Percentiles rank a stretch among this genome's conserved stretches.
Evolutionary conservation across 768 basidiomycete genomes (phyloP).

Genomic region (Boletus eberwhitei): DNA sequence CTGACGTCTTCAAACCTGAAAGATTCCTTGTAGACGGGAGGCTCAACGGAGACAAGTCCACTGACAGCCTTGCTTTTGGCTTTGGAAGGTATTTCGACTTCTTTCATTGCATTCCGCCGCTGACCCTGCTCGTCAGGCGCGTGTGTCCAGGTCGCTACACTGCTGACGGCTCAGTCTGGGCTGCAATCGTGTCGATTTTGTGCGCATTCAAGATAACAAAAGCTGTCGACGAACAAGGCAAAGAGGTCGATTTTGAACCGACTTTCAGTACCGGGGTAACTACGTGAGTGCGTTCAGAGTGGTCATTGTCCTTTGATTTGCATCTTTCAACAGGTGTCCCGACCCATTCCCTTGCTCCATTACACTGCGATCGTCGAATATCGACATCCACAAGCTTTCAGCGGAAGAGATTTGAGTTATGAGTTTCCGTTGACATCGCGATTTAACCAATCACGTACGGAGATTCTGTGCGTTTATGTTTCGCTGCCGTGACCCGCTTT

Average conservation of each 20-base stretch:
- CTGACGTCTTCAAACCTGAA: constrained; percentile 31
- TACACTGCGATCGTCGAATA: not conserved
- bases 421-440: not conserved
- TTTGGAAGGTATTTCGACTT: constrained; percentile 21
- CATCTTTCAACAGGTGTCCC: constrained; percentile 5
- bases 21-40: constrained; percentile 26
- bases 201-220: constrained; percentile 24
- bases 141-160: constrained; percentile 32
- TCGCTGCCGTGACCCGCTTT: not conserved
- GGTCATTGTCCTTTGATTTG: not conserved
- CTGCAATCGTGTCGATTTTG: constrained; percentile 26
- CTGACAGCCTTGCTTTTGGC: constrained; percentile 9
- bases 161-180: constrained; percentile 32
- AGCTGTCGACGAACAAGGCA: constrained; percentile 24
- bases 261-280: constrained; percentile 15
- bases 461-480: not conserved
- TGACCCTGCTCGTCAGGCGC: constrained; percentile 10
- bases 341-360: constrained; percentile 12
- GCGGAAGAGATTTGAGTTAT: not conserved
- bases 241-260: constrained; percentile 19
- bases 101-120: not conserved
- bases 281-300: not conserved
- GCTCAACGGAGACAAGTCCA: not conserved
- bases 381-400: constrained; percentile 6
- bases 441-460: not conserved